Percentiles rank a stretch among this genome's conserved stretches.
These are phyloP conservation scores for Neocatenulostroma microsporum DNA, from an alignment of 2,329 filamentous ascomycete species.

Conservation along the genomic window DNA sequence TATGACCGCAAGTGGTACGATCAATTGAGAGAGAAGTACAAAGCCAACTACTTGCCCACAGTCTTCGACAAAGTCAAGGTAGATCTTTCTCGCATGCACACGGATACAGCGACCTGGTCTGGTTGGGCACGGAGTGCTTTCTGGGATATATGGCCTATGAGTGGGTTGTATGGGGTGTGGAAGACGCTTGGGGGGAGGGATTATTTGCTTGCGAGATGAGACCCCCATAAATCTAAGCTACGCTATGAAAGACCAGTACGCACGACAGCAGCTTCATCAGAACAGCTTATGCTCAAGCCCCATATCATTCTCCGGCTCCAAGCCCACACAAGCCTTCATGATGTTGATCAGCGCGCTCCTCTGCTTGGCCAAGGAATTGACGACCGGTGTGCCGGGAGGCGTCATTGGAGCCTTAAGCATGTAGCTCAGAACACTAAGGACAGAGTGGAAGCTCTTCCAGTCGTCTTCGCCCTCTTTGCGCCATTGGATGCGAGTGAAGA, in stretches of 20 bases:
- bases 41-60: constrained; percentile 53
- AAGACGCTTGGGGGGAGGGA: constrained; percentile 23
- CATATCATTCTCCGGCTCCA: constrained; percentile 98
- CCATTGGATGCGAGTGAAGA: constrained; percentile 99
- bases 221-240: neutral
- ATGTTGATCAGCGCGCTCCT: constrained; percentile 92
- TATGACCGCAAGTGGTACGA: constrained; percentile 58
- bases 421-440: constrained; percentile 94
- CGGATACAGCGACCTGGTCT: constrained; percentile 22
- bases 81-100: no score
- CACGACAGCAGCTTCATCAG: neutral
- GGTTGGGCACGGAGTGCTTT: constrained; percentile 23
- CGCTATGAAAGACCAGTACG: neutral
- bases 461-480: constrained; percentile 54
- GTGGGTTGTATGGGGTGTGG: constrained; percentile 34
- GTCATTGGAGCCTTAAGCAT: constrained; percentile 97
- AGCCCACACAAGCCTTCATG: constrained; percentile 92
- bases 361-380: constrained; percentile 95
- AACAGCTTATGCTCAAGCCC: constrained; percentile 98
- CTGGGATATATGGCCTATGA: constrained; percentile 32
- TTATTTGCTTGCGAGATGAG: constrained; percentile 13
- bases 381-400: constrained; percentile 85
- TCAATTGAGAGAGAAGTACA: constrained; percentile 53
- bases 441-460: constrained; percentile 92
- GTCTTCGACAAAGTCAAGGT: constrained; percentile 66